Evolutionary conservation across 371 early-diverging fungal genomes (phyloP), one percentile per base, ranked within the genome.

Genomic region (Mucor circinelloides): DNA sequence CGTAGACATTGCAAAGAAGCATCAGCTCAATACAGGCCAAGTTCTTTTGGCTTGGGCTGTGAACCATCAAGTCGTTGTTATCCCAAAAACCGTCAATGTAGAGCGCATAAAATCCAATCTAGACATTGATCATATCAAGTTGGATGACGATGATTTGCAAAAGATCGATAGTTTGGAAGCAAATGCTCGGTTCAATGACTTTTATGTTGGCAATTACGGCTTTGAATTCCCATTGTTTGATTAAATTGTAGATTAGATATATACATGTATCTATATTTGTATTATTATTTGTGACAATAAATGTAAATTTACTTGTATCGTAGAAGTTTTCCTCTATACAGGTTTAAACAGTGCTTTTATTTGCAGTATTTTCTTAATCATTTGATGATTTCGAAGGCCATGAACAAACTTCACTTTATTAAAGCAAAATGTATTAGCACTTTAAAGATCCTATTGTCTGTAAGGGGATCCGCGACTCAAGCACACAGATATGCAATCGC

Each of bases 41-140:
- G 70, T 83, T 36, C 69, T 85, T 17, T 68, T 89, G 31, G 80
- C 82, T 19, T 88, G 87, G 87, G 79, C 84, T 48, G 67, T 83
- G 42, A 81, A 85, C 60, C 76, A 77, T 61, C 72, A 81, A 30
- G 54, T 82, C 54, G 77, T 74, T 30, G 87, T 88, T 28, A 89
- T 93, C 54, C 91, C 93, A 46, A 93, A 93, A 73, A 81, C 80
- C 48, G 64, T 73, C 17, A 74, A 82, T 54, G 67, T 68, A 0
- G 71, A 72, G 1, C 80, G 90, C 34, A 78, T 90, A 69, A 69
- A 68, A 36, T 32, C 67, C 54, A 81, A 81, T 62, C 56, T 72
- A 48, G 75, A 76, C 38, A 17, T 78, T 32, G 56, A 69, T 32
- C 62, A 62, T 12, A 74, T 67, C 64, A 27, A 64, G 3, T 56